Conservation (phyloP, 164 flowering plant genomes). For the Vitis riparia region DNA sequence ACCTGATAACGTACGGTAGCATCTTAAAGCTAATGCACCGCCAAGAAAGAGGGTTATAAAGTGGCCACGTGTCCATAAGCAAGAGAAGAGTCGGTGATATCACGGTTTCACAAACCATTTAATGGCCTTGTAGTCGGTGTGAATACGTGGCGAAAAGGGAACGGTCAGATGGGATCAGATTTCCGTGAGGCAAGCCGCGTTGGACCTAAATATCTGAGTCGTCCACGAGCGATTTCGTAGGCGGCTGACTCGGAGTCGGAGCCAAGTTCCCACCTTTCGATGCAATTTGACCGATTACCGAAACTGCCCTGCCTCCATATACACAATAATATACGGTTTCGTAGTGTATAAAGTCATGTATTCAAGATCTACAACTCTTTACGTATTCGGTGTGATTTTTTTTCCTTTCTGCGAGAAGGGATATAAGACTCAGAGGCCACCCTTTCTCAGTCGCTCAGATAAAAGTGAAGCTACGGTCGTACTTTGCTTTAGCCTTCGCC, state of each 20-base stretch:
- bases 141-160: conserved; percentile 13
- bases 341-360: too few relatives aligned
- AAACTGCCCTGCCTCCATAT: conserved; percentile 1
- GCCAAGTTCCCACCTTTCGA: neutral
- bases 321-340: neutral
- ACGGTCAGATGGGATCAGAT: conserved; percentile 7
- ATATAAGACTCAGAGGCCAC: neutral
- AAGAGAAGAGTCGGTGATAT: conserved; percentile 3
- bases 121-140: conserved; percentile 1
- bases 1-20: neutral
- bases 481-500: neutral
- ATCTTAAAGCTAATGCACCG: too few relatives aligned
- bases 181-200: conserved; percentile 21
- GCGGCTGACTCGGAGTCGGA: conserved; percentile 12
- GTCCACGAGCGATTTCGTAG: neutral
- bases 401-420: neutral
- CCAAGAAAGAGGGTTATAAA: neutral
- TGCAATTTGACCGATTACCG: neutral
- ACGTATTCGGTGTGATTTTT: too few relatives aligned
- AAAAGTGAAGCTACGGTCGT: conserved; percentile 12
- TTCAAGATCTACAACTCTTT: too few relatives aligned
- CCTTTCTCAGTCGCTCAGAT: neutral
- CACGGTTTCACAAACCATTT: conserved; percentile 3
- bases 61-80: conserved; percentile 4
- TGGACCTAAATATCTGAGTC: neutral